Evolutionary conservation across 1,284 basidiomycete genomes (phyloP).

Genomic region (Termitomyces sp.): DNA sequence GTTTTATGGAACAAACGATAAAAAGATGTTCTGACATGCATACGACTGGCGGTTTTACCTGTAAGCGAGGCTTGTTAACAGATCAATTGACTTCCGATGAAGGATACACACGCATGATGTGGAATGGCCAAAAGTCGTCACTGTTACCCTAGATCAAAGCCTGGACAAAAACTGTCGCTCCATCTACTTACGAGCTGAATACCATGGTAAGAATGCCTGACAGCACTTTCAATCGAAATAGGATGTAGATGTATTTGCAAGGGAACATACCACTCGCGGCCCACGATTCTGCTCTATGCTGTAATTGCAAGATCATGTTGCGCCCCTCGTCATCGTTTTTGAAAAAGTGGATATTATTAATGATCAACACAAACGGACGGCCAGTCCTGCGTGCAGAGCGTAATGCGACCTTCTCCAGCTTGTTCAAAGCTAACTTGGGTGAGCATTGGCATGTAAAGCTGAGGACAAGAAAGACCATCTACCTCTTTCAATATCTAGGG

Average conservation of each 20-base stretch:
- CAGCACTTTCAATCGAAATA: background rate
- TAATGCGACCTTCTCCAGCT: conserved; percentile 83
- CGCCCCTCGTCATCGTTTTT: conserved; percentile 76
- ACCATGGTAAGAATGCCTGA: conserved; percentile 74
- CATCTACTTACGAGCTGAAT: conserved; percentile 61
- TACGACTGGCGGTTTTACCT: conserved; percentile 70
- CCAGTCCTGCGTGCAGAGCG: conserved; percentile 50
- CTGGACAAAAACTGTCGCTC: background rate
- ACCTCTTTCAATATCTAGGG: conserved; percentile 81
- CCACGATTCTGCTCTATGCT: conserved; percentile 83
- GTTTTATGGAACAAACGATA: background rate
- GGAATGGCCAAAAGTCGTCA: conserved; percentile 79
- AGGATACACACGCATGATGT: conserved; percentile 51
- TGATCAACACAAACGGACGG: conserved; percentile 70
- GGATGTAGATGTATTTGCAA: background rate
- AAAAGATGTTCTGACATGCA: conserved; percentile 48
- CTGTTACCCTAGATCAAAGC: conserved; percentile 24
- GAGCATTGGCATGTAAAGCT: conserved; percentile 3
- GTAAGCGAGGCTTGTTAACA: background rate
- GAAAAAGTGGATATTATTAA: conserved; percentile 78
- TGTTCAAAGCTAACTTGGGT: conserved; percentile 59
- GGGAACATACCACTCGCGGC: conserved; percentile 61
- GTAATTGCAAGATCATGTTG: conserved; percentile 75
- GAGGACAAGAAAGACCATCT: conserved; percentile 12
- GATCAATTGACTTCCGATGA: conserved; percentile 3